Evolutionary conservation across 106 monocot species (phyloP), one percentile per base, ranked within the genome.

Genomic region (Amphibolis antarctica): DNA sequence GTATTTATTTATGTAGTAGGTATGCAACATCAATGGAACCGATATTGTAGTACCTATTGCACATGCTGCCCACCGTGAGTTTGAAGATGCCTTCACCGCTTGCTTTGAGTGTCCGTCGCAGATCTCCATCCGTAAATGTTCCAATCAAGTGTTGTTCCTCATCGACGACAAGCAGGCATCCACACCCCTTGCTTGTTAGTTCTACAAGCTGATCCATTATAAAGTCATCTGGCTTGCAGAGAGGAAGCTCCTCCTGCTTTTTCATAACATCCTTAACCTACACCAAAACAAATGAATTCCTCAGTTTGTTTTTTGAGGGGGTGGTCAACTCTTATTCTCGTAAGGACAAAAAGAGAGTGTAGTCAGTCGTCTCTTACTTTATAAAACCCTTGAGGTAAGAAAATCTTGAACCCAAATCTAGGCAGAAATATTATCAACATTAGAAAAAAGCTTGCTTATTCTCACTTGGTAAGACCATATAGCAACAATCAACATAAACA

Each of bases 61-160:
- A 93, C 93, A 86, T 89, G 51, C 83, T 80, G 36, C 93, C 93
- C 21, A 93, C 89, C 17, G 89, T 79, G 42, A 93, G 81, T 54
- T 81, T 86, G 81, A 89, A 89, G 12, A 93, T 86, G n/a, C 79
- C 76, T 60, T 78, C 80, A 3, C 86, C 86, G 42, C 66, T 79
- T 18, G 78, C 69, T 50, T 89, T 86, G 23, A 93, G 81, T 6
- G 93, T 86, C 17, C 93, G 78, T 24, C 93, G 70, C 7, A 93
- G 76, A 62, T 93, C 93, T 49, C 93, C 93, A 68, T 93, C 93
- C 5, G 93, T 93, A n/a, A 93, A 93, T 10, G 89, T 93, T 49
- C 93, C 93, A 29, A 89, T 86, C 62, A 93, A 57, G 72, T 57
- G 85, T n/a, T 72, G 24, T 17, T 58, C 64, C 14, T 81, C 83